Evolutionary conservation across 1,284 basidiomycete genomes (phyloP).

Genomic region (Trametes polyzona): DNA sequence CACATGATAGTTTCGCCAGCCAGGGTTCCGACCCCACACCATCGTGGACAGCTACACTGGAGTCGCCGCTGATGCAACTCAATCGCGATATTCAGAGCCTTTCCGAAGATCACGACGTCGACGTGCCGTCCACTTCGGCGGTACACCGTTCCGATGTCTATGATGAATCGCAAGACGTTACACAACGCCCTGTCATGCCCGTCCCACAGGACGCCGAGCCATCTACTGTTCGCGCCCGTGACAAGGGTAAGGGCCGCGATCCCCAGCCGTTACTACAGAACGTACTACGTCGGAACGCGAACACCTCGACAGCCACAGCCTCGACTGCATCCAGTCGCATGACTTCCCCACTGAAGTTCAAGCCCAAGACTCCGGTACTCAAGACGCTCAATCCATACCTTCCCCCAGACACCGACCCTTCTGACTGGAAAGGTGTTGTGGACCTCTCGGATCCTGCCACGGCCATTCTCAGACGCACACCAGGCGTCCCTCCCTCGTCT

Average conservation of each 20-base stretch:
- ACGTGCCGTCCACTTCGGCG: constrained; percentile 28
- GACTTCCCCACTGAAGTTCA: constrained; percentile 48
- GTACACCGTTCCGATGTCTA: constrained; percentile 18
- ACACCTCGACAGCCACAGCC: constrained; percentile 21
- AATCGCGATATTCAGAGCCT: constrained; percentile 71
- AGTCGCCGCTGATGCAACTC: constrained; percentile 76
- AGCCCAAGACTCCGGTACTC: constrained; percentile 58
- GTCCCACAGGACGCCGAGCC: background rate
- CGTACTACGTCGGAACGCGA: constrained; percentile 51
- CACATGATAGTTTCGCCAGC: constrained; percentile 43
- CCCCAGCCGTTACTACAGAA: constrained; percentile 49
- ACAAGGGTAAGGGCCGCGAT: constrained; percentile 51
- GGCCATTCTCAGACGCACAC: constrained; percentile 30
- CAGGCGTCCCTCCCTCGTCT: constrained; percentile 34
- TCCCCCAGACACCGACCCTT: constrained; percentile 50
- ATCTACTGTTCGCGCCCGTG: constrained; percentile 6
- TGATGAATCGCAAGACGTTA: constrained; percentile 32
- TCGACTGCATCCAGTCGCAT: constrained; percentile 24
- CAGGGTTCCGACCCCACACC: constrained; percentile 47
- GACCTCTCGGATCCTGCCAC: constrained; percentile 69
- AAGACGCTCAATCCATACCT: constrained; percentile 68
- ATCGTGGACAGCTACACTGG: constrained; percentile 71
- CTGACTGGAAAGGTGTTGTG: constrained; percentile 74
- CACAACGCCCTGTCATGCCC: constrained; percentile 28
- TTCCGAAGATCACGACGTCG: constrained; percentile 25